Conservation (phyloP, 257 asterid genomes). For the Solanum paucissectum region DNA sequence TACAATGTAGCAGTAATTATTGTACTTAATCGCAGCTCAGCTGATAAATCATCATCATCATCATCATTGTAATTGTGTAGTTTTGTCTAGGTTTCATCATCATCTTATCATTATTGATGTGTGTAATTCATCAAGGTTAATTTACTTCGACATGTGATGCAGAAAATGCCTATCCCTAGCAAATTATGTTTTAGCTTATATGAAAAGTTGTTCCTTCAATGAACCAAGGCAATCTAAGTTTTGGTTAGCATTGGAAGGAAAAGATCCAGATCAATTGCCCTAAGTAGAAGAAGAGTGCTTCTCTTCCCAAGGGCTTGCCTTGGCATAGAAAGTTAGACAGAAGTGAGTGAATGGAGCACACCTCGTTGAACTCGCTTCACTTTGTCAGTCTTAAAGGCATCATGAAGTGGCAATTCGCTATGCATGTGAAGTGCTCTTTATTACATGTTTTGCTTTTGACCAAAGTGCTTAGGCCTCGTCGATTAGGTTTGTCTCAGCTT, state of each 20-base stretch:
- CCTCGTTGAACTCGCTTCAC: neutral
- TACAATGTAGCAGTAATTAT: neutral
- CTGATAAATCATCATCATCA: neutral
- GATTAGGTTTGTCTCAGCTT: neutral
- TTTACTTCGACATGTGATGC: neutral
- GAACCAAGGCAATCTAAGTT: neutral
- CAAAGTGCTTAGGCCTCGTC: neutral
- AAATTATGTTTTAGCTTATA: neutral
- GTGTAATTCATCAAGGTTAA: neutral
- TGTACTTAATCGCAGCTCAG: neutral
- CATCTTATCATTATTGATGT: neutral
- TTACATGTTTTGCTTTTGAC: neutral
- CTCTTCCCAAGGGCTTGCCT: neutral
- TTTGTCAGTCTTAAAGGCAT: neutral
- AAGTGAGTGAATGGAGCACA: neutral
- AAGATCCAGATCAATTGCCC: neutral
- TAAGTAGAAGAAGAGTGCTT: neutral
- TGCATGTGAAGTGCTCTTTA: neutral
- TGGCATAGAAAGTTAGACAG: neutral
- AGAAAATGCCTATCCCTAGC: neutral
- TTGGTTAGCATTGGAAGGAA: neutral
- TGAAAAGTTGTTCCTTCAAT: neutral
- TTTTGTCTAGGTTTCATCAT: neutral
- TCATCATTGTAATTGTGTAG: neutral
- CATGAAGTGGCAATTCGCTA: neutral